Base-by-base conservation (phyloP, 768 basidiomycete genomes). In the Agaricus blazei region DNA sequence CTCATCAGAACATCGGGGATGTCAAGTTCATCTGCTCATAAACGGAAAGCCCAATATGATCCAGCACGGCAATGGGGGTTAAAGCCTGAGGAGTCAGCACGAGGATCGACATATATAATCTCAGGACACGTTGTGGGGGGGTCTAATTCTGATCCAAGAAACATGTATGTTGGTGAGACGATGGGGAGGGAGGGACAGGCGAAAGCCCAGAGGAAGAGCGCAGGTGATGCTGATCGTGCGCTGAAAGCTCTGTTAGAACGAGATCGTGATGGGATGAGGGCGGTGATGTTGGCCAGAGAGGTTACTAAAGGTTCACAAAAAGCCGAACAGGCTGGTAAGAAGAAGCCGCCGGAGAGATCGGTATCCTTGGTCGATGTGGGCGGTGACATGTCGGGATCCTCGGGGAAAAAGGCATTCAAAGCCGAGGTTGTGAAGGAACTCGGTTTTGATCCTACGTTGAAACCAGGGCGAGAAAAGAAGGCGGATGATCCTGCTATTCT, bases 151-250 rank as follows among this genome's bases (percentile, higher is more conserved):
- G 75, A 75, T 52, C 64, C 71, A 12, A 63, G 68, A 41, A 72
- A 76, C 14, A 62, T 88, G 60, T 85, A 80, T 58, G 64, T 84
- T 3, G 65, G 76, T 0, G 94, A 96, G 69, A 83, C 74, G 55
- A 74, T 94, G 38, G 93, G 93, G 0, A 76, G 93, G 15, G 87
- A 87, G 52, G 86, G 87, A 2, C 89, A 93, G 62, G 88, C 87
- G 19, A 87, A 78, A 63, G 83, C 87, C 4, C 83, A 83, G 59
- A 80, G 92, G 44, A 78, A 78, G 64, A 77, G 76, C 15, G 77
- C 75, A 8, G 76, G 78, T 55, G 81, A 86, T 47, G 75, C 80
- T 2, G 93, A 94, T 53, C 72, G 69, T 40, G 74, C 77, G 23
- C 67, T 95, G 61, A 77, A 84, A 67, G 66, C 68, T 38, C 67